These are phyloP conservation scores for Strobilomyces echinocephalus DNA, from an alignment of 768 basidiomycete species.

Conservation along the genomic window DNA sequence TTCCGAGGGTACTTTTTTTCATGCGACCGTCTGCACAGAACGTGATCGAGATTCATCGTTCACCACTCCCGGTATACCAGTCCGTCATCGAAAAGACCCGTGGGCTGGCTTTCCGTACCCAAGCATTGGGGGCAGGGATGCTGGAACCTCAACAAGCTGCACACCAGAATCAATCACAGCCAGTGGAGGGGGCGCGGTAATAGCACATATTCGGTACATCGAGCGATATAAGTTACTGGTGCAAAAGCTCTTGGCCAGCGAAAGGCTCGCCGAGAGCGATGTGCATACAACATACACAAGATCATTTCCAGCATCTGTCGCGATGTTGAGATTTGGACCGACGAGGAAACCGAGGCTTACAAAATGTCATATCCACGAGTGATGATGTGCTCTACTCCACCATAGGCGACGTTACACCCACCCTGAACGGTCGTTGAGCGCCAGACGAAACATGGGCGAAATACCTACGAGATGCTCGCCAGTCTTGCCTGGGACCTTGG, in stretches of 20 bases:
- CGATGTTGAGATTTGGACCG: neutral
- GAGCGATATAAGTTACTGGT: conserved; percentile 5
- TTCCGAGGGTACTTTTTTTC: neutral
- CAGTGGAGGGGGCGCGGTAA: conserved; percentile 28
- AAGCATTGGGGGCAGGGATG: conserved; percentile 82
- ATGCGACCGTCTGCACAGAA: conserved; percentile 53
- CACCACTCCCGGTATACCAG: conserved; percentile 86
- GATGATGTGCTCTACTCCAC: conserved; percentile 35
- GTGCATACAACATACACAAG: neutral
- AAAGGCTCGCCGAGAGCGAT: too few relatives aligned
- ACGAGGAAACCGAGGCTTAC: conserved; percentile 22
- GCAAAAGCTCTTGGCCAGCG: neutral
- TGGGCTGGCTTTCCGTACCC: conserved; percentile 85
- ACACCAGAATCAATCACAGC: conserved; percentile 29
- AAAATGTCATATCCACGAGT: conserved; percentile 41
- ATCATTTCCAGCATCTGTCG: conserved; percentile 37
- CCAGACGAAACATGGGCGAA: neutral
- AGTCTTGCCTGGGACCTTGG: conserved; percentile 70
- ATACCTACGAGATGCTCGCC: conserved; percentile 60
- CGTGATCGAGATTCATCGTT: conserved; percentile 91
- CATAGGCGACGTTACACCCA: conserved; percentile 40
- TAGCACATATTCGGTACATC: neutral
- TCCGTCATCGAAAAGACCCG: conserved; percentile 94
- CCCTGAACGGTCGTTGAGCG: conserved; percentile 24
- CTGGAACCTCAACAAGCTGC: conserved; percentile 31